phyloP scores from a whole-genome alignment of 148 eudicot genomes.

The Nyssa sinensis region DNA sequence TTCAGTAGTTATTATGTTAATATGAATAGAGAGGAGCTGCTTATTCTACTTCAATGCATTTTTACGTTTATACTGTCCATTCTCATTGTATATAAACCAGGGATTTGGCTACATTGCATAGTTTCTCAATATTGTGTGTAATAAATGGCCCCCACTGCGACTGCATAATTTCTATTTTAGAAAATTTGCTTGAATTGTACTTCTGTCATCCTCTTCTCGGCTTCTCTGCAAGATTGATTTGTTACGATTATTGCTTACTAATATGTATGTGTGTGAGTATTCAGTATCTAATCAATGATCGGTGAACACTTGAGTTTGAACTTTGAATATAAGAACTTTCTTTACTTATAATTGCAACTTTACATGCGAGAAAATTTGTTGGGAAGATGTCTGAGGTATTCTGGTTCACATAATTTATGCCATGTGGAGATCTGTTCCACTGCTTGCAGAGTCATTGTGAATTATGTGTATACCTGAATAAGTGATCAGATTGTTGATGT shows the following conservation, averaged over 20 bases:
- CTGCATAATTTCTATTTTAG: neutral
- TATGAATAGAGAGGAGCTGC: neutral
- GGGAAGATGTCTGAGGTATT: neutral
- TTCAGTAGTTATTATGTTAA: neutral
- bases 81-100: neutral
- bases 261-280: neutral
- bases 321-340: neutral
- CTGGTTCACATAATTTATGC: neutral
- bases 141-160: neutral
- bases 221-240: neutral
- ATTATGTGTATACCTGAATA: neutral
- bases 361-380: neutral
- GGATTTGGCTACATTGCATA: neutral
- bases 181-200: neutral
- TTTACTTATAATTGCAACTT: neutral
- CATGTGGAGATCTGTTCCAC: neutral
- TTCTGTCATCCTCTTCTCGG: neutral
- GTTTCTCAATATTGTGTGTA: neutral
- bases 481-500: neutral
- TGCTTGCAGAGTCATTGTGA: neutral
- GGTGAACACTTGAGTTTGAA: neutral
- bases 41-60: too few species aligned
- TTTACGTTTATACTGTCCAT: neutral
- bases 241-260: neutral
- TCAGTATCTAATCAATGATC: neutral